Percentiles rank a stretch among this genome's conserved stretches.
These are phyloP conservation scores for Mycena pura DNA, from an alignment of 768 basidiomycete species.

Conservation along the genomic window DNA sequence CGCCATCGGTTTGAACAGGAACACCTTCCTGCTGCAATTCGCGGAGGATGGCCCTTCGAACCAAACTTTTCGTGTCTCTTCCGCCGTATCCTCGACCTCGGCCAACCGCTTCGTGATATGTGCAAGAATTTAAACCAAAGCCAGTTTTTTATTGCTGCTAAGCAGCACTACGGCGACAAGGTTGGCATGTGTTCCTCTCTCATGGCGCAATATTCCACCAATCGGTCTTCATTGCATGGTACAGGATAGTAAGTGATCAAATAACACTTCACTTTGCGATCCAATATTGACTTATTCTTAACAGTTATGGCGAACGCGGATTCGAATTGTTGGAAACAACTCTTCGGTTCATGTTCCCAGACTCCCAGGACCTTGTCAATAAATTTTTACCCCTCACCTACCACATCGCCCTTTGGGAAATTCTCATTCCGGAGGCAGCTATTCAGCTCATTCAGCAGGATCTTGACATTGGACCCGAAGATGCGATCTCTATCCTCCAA, in stretches of 20 bases:
- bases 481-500: background rate
- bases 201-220: background rate
- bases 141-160: background rate
- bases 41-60: background rate
- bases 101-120: background rate
- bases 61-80: background rate
- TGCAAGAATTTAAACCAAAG: background rate
- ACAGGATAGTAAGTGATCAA: background rate
- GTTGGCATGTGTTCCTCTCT: background rate
- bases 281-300: background rate
- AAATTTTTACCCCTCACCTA: background rate
- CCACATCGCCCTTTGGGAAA: background rate
- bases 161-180: background rate
- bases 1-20: background rate
- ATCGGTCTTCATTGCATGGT: background rate
- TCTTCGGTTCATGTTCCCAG: slow-evolving; percentile 9
- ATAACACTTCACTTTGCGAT: no score
- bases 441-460: background rate
- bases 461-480: background rate
- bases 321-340: background rate
- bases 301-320: slow-evolving; percentile 8
- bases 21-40: background rate
- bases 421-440: slow-evolving; percentile 1
- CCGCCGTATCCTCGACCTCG: background rate
- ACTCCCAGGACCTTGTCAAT: background rate